Base-by-base conservation (phyloP, 2,329 filamentous ascomycete species). In the Fusarium sororula region DNA sequence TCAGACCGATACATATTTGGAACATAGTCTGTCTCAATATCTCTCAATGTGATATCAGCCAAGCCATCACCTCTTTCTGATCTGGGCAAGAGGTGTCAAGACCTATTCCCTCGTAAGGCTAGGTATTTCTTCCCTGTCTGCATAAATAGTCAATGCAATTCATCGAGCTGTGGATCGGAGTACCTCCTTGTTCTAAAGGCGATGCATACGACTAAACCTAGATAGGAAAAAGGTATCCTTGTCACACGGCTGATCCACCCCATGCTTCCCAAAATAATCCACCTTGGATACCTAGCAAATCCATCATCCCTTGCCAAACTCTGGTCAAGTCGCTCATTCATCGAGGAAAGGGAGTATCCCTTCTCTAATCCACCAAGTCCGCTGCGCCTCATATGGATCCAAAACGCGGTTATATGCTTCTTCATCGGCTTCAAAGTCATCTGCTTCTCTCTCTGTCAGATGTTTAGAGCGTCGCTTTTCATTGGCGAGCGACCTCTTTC, bases 371-470 rank as follows among this genome's bases (percentile, higher is more conserved):
- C 55, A 48, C 55, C 28, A 58, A 6, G 13, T 37, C 5, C 41
- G 18, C 7, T 13, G 17, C n/a, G 17, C 18, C n/a, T 26, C 8
- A 7, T 14, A n/a, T 5, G 53, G 22, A 11, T 28, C 35, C 20
- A 22, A 42, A 7, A 6, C 17, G 11, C 18, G 7, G 15, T 30
- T 42, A 18, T 14, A 42, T 13, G 39, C 41, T 13, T 58, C 39
- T 22, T 57, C 55, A 35, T 57, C 55, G 0, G 28, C 39, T 26
- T 47, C 30, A 17, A 10, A 57, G 10, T 17, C 30, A 12, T 35
- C 3, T 5, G 3, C n/a, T 24, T 35, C 13, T 7, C 14, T 12
- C 1, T 35, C 5, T 7, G 2, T 1, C 5, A 22, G 6, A n/a
- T 2, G 13, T 0, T n/a, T 9, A 12, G 9, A 8, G 2, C 4